Conservation (phyloP, 2,329 filamentous ascomycete species). For the Xylariaceae sp. region DNA sequence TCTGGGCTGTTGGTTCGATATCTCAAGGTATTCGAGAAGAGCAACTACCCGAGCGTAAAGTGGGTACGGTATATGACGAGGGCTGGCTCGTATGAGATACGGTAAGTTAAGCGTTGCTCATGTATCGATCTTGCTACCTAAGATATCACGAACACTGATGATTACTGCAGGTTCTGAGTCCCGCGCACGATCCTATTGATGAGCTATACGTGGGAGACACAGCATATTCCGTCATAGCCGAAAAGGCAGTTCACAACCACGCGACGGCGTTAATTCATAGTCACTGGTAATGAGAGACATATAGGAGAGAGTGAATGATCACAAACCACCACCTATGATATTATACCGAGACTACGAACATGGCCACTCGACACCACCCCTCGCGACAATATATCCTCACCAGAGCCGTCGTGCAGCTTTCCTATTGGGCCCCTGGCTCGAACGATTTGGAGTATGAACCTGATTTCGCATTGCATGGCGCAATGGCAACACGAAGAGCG, state of each 20-base stretch:
- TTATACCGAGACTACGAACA: neutral
- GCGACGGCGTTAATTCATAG: neutral
- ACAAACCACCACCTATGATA: neutral
- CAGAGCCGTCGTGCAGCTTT: neutral
- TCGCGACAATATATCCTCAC: neutral
- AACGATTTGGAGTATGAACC: neutral
- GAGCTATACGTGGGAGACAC: neutral
- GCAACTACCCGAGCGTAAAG: constrained; percentile 96
- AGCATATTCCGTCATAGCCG: neutral
- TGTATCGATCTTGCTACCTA: too few relatives aligned
- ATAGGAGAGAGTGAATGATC: neutral
- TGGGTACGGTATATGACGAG: constrained; percentile 99
- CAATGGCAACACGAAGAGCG: neutral
- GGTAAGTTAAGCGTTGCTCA: constrained; percentile 45
- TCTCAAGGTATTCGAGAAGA: constrained; percentile 98
- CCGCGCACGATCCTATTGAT: neutral
- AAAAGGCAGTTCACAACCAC: neutral
- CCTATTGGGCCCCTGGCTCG: neutral
- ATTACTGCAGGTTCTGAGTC: constrained; percentile 15
- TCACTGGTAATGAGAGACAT: neutral
- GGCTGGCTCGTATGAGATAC: constrained; percentile 94
- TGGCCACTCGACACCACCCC: neutral
- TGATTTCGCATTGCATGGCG: neutral
- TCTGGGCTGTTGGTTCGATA: constrained; percentile 89
- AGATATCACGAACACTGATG: neutral